Conservation (phyloP, 1,284 basidiomycete species). For the Serendipita sp. region DNA sequence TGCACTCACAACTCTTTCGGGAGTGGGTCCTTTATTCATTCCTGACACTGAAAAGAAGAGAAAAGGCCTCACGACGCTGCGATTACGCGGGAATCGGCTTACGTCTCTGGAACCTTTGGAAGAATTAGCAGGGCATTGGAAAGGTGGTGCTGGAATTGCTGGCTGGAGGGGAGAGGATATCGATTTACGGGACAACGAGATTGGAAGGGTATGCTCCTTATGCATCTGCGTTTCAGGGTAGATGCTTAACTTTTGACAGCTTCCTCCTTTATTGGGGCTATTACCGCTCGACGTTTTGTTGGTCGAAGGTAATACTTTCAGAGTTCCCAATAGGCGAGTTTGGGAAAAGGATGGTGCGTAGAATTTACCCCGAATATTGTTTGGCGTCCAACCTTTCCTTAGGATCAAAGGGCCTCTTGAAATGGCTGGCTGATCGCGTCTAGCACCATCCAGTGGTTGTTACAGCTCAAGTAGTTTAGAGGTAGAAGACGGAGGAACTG, state of each 20-base stretch:
- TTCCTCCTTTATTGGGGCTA: conserved; percentile 53
- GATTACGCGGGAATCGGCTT: conserved; percentile 51
- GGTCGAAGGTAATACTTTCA: conserved; percentile 78
- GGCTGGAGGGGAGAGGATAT: conserved; percentile 65
- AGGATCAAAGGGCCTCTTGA: conserved; percentile 12
- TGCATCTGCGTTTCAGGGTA: neutral
- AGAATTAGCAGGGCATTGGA: conserved; percentile 43
- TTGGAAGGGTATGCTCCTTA: conserved; percentile 28
- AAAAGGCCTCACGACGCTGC: conserved; percentile 46
- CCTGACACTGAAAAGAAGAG: conserved; percentile 18
- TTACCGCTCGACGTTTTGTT: conserved; percentile 62
- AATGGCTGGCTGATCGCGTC: conserved; percentile 12
- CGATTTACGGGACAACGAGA: conserved; percentile 64
- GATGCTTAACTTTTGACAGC: conserved; percentile 15
- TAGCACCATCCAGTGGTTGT: neutral
- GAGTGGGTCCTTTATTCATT: conserved; percentile 14
- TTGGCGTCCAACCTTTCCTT: neutral
- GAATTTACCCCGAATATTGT: neutral
- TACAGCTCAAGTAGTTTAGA: too few species aligned
- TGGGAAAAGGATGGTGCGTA: conserved; percentile 57
- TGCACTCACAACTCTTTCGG: conserved; percentile 27
- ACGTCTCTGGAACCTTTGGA: conserved; percentile 46
- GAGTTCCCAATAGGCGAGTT: conserved; percentile 58
- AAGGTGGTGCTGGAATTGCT: conserved; percentile 42
- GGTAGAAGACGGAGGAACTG: too few species aligned